phyloP scores from a whole-genome alignment of 306 rosid genomes.

The Quercus mongolica region DNA sequence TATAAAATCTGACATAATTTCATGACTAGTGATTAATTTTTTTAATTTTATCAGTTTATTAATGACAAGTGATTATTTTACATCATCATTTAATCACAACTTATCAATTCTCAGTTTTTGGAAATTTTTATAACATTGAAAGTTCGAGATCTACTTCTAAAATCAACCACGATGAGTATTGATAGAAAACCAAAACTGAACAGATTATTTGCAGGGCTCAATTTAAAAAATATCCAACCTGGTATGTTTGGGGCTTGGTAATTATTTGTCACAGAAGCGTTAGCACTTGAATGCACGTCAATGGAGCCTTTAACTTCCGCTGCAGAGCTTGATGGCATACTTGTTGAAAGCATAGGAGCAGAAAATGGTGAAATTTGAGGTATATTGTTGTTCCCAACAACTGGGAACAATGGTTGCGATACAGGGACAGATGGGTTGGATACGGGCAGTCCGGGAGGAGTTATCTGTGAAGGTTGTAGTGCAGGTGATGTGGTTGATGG shows the following conservation, averaged over 20 bases:
- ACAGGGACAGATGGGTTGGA: slow-evolving; percentile 62
- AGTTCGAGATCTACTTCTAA: background rate
- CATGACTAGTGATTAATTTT: background rate
- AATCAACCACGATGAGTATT: background rate
- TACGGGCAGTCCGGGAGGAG: slow-evolving; percentile 80
- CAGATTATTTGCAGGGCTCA: background rate
- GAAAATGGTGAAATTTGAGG: slow-evolving; percentile 70
- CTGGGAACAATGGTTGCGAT: slow-evolving; percentile 98
- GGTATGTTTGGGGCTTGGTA: slow-evolving; percentile 44
- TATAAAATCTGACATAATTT: background rate
- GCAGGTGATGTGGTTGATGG: slow-evolving; percentile 51
- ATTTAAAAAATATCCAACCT: slow-evolving; percentile 37
- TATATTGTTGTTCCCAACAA: slow-evolving; percentile 64
- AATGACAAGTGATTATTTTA: background rate
- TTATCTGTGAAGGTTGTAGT: slow-evolving; percentile 53
- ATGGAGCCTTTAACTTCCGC: slow-evolving; percentile 40
- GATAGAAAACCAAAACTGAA: background rate
- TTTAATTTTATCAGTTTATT: too few relatives aligned
- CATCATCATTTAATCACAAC: background rate
- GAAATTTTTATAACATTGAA: background rate
- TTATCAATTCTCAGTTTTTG: background rate
- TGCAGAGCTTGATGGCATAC: slow-evolving; percentile 45
- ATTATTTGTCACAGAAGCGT: slow-evolving; percentile 38
- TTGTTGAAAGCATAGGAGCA: slow-evolving; percentile 47
- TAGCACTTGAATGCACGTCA: slow-evolving; percentile 50